Percentiles rank a stretch among this genome's conserved stretches.
Conservation (phyloP, 345 rosid genomes). For the Eutrema yunnanense region DNA sequence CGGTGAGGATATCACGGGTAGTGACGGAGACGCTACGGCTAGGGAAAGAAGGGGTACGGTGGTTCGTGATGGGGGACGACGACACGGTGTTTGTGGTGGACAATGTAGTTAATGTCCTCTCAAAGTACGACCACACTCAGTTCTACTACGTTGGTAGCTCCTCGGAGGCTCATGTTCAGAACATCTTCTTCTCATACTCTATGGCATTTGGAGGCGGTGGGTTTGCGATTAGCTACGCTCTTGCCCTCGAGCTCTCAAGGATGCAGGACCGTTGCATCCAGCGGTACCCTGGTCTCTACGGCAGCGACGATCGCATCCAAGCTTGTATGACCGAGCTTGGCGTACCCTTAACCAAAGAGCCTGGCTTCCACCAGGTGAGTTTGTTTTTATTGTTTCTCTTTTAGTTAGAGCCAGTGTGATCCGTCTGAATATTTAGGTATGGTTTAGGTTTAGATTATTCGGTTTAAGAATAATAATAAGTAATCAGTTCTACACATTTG, state of each 20-base stretch:
- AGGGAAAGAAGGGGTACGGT: constrained; percentile 58
- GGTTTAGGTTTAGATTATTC: too few relatives aligned
- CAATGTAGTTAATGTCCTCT: constrained; percentile 53
- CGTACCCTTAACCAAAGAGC: constrained; percentile 66
- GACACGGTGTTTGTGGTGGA: constrained; percentile 69
- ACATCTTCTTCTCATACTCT: constrained; percentile 62
- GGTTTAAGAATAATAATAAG: too few relatives aligned
- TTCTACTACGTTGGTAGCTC: constrained; percentile 73
- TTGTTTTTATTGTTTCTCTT: background rate
- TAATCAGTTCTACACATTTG: too few relatives aligned
- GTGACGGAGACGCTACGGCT: constrained; percentile 67
- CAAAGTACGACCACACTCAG: constrained; percentile 61
- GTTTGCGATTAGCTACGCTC: constrained; percentile 71
- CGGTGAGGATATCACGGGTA: constrained; percentile 68
- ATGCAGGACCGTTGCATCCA: constrained; percentile 80
- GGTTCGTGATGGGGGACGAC: constrained; percentile 91
- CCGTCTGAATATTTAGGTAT: too few relatives aligned
- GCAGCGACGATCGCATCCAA: constrained; percentile 79
- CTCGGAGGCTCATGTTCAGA: constrained; percentile 74
- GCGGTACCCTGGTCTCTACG: constrained; percentile 69
- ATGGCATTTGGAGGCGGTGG: constrained; percentile 94
- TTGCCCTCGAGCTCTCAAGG: constrained; percentile 56
- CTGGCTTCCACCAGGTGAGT: constrained; percentile 78
- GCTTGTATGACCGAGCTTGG: constrained; percentile 91
- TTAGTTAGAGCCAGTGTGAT: too few relatives aligned